These are phyloP conservation scores for Zoysia japonica DNA, from an alignment of 176 grass and related monocot genomes.

Conservation along the genomic window DNA sequence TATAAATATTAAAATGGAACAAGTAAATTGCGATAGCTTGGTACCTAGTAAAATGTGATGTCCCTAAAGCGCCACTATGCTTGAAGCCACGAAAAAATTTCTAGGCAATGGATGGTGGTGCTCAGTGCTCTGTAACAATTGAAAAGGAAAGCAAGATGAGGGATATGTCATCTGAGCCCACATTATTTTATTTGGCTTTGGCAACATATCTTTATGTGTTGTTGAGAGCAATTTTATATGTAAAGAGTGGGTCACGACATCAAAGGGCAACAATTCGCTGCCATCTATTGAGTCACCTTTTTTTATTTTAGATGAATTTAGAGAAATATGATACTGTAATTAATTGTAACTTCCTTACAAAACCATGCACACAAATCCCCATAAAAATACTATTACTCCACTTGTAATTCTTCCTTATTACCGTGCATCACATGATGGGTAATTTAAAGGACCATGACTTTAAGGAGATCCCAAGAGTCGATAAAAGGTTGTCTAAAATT, in stretches of 20 bases:
- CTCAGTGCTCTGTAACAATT: constrained; percentile 2
- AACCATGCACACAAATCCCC: too few species aligned
- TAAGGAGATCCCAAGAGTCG: neutral
- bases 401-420: too few species aligned
- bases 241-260: too few species aligned
- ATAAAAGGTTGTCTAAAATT: neutral
- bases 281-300: too few species aligned
- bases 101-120: neutral
- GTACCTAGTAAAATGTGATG: neutral
- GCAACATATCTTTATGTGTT: neutral
- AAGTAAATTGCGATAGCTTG: neutral
- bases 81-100: neutral
- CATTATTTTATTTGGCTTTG: neutral
- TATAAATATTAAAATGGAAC: neutral
- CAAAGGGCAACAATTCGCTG: too few species aligned
- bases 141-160: neutral
- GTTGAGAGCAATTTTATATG: neutral
- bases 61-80: neutral
- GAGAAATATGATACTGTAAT: too few species aligned
- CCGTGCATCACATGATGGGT: too few species aligned
- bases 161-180: neutral
- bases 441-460: too few species aligned
- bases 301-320: too few species aligned
- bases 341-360: too few species aligned
- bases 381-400: too few species aligned